Conservation (phyloP, 2,329 filamentous ascomycete species). For the Phoma sp. region DNA sequence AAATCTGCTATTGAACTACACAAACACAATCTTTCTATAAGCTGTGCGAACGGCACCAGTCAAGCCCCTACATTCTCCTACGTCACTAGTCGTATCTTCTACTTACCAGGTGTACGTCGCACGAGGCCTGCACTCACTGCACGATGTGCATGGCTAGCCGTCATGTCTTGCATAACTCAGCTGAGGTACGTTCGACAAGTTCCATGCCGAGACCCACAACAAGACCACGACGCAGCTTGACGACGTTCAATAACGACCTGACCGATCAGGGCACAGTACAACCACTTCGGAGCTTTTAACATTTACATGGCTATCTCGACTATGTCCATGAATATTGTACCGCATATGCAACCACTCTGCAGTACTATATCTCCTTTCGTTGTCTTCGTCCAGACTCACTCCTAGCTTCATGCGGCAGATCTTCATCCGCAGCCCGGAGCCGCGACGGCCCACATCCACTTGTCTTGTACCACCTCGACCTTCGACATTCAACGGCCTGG, state of each 20-base stretch:
- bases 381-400: not conserved
- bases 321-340: not conserved
- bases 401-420: slow-evolving; percentile 8
- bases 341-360: not conserved
- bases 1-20: not conserved
- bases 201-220: not conserved
- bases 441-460: not conserved
- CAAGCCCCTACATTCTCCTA: not conserved
- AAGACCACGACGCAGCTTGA: not conserved
- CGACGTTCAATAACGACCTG: not conserved
- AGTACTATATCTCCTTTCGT: not conserved
- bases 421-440: slow-evolving; percentile 7
- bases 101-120: not conserved
- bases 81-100: not conserved
- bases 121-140: not conserved
- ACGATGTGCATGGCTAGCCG: not conserved
- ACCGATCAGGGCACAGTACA: not conserved
- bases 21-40: not conserved
- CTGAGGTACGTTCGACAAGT: not conserved
- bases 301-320: not conserved
- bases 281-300: not conserved
- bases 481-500: not conserved
- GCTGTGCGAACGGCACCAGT: not conserved
- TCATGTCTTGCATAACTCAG: slow-evolving; percentile 9
- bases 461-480: slow-evolving; percentile 1